These are phyloP conservation scores for Carallia pectinifolia DNA, from an alignment of 345 rosid species.

Conservation along the genomic window DNA sequence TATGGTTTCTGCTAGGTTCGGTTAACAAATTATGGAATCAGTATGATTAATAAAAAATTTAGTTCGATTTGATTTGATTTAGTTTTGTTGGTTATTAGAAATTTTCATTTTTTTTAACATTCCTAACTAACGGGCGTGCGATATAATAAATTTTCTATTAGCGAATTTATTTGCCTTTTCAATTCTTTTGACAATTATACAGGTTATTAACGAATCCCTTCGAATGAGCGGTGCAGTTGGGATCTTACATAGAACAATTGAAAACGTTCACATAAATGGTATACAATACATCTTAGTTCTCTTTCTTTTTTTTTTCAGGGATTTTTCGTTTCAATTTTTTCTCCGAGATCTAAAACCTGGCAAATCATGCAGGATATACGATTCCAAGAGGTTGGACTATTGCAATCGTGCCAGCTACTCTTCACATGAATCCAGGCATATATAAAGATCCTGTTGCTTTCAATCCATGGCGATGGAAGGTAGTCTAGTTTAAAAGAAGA, in stretches of 20 bases:
- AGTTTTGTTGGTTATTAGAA: too few species aligned
- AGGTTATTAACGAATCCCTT: constrained; percentile 32
- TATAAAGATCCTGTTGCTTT: constrained; percentile 23
- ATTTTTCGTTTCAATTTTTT: neutral
- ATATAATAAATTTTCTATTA: too few species aligned
- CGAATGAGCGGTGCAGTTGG: constrained; percentile 27
- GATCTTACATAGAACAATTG: constrained; percentile 24
- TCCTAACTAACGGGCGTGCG: too few species aligned
- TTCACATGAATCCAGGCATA: constrained; percentile 23
- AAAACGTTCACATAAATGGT: constrained; percentile 21
- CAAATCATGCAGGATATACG: constrained; percentile 20
- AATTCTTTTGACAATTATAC: neutral
- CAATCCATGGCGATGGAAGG: constrained; percentile 35
- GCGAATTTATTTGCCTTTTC: too few species aligned
- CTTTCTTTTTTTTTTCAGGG: neutral
- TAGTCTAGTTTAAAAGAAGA: neutral
- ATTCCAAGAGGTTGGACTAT: constrained; percentile 36
- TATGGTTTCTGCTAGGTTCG: too few species aligned
- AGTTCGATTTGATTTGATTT: too few species aligned
- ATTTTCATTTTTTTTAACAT: too few species aligned
- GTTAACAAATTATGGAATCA: too few species aligned
- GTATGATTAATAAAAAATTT: too few species aligned
- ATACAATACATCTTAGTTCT: neutral
- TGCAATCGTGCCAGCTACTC: constrained; percentile 18
- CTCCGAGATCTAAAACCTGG: neutral